phyloP scores from a whole-genome alignment of 2,329 filamentous ascomycete species.

The Verticillium klebahnii region DNA sequence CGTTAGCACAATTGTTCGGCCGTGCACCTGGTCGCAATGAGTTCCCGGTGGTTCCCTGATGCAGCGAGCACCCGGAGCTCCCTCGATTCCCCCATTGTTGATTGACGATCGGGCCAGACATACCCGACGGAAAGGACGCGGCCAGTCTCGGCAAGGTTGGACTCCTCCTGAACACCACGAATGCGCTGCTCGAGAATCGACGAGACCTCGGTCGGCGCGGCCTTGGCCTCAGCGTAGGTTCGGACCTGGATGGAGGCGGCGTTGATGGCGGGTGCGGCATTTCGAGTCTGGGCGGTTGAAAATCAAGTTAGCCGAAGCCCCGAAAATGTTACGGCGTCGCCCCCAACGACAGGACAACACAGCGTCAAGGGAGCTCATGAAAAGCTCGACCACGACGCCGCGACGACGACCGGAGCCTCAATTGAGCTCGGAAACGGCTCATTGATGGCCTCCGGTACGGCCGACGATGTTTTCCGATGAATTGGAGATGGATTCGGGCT shows the following conservation, averaged over 20 bases:
- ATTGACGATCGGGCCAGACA: conserved; percentile 35
- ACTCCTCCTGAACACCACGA: conserved; percentile 96
- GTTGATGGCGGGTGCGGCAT: conserved; percentile 74
- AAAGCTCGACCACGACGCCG: conserved; percentile 19
- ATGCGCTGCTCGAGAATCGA: conserved; percentile 99
- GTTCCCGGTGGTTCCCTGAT: neutral
- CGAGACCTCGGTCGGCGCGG: conserved; percentile 94
- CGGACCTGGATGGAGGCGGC: conserved; percentile 68
- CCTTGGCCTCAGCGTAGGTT: conserved; percentile 93
- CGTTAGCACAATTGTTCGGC: conserved; percentile 9
- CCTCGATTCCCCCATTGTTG: neutral
- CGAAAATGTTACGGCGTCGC: conserved; percentile 26
- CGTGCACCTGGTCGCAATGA: neutral
- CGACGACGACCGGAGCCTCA: conserved; percentile 18
- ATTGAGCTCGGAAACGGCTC: conserved; percentile 27
- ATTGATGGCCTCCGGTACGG: conserved; percentile 32
- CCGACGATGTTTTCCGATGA: conserved; percentile 39
- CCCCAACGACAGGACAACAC: conserved; percentile 19
- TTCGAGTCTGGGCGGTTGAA: conserved; percentile 69
- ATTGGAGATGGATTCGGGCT: conserved; percentile 35
- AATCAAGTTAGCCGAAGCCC: conserved; percentile 50
- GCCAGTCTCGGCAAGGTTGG: conserved; percentile 94
- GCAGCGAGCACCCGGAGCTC: neutral
- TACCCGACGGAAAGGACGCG: conserved; percentile 99
- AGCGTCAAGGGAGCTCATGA: conserved; percentile 28